Base-by-base conservation (phyloP, 805 yeast species). In the Ascoidea asiatica region DNA sequence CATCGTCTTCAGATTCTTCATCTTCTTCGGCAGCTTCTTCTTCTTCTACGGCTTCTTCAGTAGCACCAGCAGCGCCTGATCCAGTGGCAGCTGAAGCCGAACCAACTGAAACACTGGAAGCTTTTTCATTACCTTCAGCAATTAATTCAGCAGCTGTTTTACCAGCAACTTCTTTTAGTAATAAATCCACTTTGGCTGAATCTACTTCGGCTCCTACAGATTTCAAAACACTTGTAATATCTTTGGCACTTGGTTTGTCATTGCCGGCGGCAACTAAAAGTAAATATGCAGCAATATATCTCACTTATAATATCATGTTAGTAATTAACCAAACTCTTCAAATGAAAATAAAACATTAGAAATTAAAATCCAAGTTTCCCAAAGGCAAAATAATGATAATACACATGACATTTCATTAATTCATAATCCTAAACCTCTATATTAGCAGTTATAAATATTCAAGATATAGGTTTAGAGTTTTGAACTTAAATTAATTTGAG, bases 231-330 rank as follows among this genome's bases (percentile, higher is more conserved):
- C 78, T 53, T 66, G 81, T 68, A 70, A 83, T 73, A 70, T 81
- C 87, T 55, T 80, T 72, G 58, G 83, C 84, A 53, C 89, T 69
- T 69, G 94, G 92, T 59, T 84, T 54, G 62, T 83, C 67, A 74
- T 79, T 81, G 72, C 90, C 92, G 70, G 89, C 87, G 72, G 83
- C 84, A 63, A 72, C 81, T 68, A 84, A 81, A 72, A 84, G 79
- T 71, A 84, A 81, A 77, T 84, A 84, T 73, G 94, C 90, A 73
- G 94, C 94, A 74, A 84, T 75, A 81, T 84, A 84, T 74, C 82
- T 84, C 92, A 84, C 77, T 72, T 58, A 54, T 37, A 58, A 42
- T 23, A 23, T n/a, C n/a, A n/a, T n/a, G n/a, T n/a, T n/a, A n/a
- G n/a, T n/a, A n/a, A n/a, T n/a, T n/a, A n/a, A n/a, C n/a, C n/a